Evolutionary conservation across 2,329 filamentous ascomycete species (phyloP).

Genomic region (Colletotrichum musae): DNA sequence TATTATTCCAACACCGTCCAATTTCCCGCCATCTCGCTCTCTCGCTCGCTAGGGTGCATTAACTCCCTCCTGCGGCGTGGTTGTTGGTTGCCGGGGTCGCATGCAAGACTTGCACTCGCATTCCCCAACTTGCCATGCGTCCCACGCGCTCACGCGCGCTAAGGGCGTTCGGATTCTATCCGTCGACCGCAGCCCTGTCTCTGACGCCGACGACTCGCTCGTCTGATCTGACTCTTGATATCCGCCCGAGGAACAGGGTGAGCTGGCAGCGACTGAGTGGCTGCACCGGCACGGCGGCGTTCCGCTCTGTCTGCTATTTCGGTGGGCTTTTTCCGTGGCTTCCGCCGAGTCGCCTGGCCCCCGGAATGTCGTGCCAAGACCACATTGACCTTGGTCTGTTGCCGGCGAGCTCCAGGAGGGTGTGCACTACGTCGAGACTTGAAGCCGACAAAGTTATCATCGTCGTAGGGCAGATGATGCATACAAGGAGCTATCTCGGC

Average conservation of each 20-base stretch:
- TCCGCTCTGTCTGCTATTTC: constrained; percentile 1
- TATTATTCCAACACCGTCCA: no score
- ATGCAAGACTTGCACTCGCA: constrained; percentile 39
- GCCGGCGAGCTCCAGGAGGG: constrained; percentile 23
- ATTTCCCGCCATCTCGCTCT: constrained; percentile 15
- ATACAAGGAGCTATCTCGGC: constrained; percentile 9
- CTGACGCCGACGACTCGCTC: constrained; percentile 21
- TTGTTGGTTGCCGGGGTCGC: constrained; percentile 24
- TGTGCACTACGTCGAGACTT: background rate
- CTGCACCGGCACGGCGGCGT: background rate
- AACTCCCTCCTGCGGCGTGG: constrained; percentile 10
- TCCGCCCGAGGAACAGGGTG: constrained; percentile 2
- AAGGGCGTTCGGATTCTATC: constrained; percentile 27
- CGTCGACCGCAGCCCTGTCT: constrained; percentile 19
- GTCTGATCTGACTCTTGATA: constrained; percentile 13
- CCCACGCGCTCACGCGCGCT: constrained; percentile 30
- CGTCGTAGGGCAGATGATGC: background rate
- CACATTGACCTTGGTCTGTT: constrained; percentile 7
- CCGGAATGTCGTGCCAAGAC: constrained; percentile 28
- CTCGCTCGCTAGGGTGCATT: constrained; percentile 9
- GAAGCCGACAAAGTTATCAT: background rate
- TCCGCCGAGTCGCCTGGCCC: constrained; percentile 25
- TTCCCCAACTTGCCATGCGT: constrained; percentile 38
- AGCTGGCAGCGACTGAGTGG: constrained; percentile 36
- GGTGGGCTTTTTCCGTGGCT: constrained; percentile 31